These are phyloP conservation scores for Populus alba DNA, from an alignment of 345 rosid genomes.

Conservation along the genomic window DNA sequence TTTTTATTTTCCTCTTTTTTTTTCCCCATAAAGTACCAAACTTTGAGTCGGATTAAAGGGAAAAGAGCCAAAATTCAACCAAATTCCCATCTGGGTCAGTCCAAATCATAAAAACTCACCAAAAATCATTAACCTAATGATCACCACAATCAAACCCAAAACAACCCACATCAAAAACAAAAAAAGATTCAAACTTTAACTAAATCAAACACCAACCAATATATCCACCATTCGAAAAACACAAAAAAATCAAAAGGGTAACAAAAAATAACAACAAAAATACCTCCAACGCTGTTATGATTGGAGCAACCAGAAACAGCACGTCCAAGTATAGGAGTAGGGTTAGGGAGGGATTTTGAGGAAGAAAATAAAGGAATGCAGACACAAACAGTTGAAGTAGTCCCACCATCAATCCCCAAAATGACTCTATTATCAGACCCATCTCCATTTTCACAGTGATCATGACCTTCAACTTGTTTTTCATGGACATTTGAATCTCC, in stretches of 20 bases:
- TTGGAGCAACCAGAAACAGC: constrained; percentile 28
- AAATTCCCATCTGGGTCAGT: background rate
- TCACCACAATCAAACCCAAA: background rate
- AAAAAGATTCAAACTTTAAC: background rate
- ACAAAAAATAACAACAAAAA: background rate
- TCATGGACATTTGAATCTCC: background rate
- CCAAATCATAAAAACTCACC: background rate
- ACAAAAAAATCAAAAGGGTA: too few species aligned
- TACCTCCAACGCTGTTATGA: constrained; percentile 29
- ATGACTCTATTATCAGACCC: constrained; percentile 9
- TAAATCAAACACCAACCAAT: background rate
- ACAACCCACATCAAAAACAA: background rate
- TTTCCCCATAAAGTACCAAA: background rate
- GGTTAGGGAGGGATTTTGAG: background rate
- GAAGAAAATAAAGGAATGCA: constrained; percentile 20
- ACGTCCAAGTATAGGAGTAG: constrained; percentile 18
- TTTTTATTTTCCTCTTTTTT: background rate
- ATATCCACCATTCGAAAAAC: background rate
- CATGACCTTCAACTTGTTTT: background rate
- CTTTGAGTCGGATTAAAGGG: background rate
- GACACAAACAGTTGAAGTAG: constrained; percentile 30
- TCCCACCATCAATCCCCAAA: constrained; percentile 29
- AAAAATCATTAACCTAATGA: background rate
- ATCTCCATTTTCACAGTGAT: constrained; percentile 1
- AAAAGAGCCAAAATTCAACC: background rate